Base-by-base conservation (phyloP, 306 rosid genomes). In the Arachis stenosperma region DNA sequence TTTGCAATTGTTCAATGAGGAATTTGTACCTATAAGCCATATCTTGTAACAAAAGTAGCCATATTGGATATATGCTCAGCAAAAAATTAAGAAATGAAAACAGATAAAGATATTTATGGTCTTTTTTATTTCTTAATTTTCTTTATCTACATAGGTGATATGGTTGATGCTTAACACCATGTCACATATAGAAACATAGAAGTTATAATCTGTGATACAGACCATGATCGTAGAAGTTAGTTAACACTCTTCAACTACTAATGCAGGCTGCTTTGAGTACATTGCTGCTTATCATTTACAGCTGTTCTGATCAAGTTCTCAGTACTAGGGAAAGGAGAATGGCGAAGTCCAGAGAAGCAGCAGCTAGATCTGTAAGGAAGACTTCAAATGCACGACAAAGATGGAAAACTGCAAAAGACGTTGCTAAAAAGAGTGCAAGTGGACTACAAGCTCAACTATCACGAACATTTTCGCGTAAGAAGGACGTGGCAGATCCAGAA, bases 231-330 rank as follows among this genome's bases (percentile, higher is more conserved):
- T 62, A 41, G 77, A 71, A 67, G 52, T 77, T 70, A 67, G 52
- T 77, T 70, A 69, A 80, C 78, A 36, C 46, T 73, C 42, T 57
- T 81, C 67, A 64, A 66, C 69, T 87, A 50, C 67, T 78, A 44
- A 50, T 84, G 95, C 97, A 91, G 97, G 89, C 67, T 71, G 97
- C 87, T 82, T 59, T 91, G 78, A 78, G 89, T 79, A 84, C 88
- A 69, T 75, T 91, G 55, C 87, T 91, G 61, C 90, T 91, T 81
- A 85, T 89, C 59, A 77, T 91, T 39, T 89, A 91, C 84, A 87
- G 86, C 80, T 91, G 87, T 80, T 88, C 89, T 53, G 97, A 84
- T 83, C 95, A 87, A 85, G 88, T 89, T 75, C 90, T 91, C 46
- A 82, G 77, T 57, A 84, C 71, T 52, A 91, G 95, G 79, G 89